A percentile compares a stretch with the other conserved stretches of the same genome.
phyloP scores from a whole-genome alignment of 768 basidiomycete species.

The Mycena rebaudengoi region DNA sequence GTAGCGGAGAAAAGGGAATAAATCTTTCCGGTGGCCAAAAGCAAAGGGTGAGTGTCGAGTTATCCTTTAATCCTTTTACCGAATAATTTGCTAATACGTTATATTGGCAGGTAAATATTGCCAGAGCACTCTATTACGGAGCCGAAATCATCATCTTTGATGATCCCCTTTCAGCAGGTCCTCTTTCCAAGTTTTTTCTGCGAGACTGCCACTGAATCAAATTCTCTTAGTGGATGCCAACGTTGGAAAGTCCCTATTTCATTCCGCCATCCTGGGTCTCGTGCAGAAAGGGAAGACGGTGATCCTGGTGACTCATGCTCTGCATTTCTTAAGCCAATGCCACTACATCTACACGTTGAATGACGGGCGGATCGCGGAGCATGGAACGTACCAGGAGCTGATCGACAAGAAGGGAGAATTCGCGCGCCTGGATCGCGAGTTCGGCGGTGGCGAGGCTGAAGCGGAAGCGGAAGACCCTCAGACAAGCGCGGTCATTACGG shows the following conservation, averaged over 20 bases:
- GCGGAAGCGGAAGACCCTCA: conserved; percentile 46
- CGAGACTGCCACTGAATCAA: too few relatives aligned
- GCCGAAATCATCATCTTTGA: conserved; percentile 71
- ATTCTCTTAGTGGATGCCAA: conserved; percentile 68
- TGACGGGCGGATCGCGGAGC: conserved; percentile 80
- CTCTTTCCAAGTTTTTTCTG: background rate
- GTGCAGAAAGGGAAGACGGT: conserved; percentile 70
- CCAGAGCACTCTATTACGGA: conserved; percentile 71
- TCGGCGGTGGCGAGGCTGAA: conserved; percentile 47
- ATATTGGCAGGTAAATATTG: conserved; percentile 64
- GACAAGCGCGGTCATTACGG: conserved; percentile 16
- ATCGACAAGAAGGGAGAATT: conserved; percentile 59
- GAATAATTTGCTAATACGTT: background rate
- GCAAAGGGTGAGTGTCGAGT: conserved; percentile 51
- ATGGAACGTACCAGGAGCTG: conserved; percentile 64
- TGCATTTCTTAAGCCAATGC: conserved; percentile 88
- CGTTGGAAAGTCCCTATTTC: conserved; percentile 74
- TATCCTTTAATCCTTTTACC: background rate
- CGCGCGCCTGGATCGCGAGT: conserved; percentile 64
- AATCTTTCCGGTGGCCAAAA: conserved; percentile 74
- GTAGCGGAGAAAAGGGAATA: conserved; percentile 46
- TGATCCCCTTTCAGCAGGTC: conserved; percentile 71
- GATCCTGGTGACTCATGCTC: conserved; percentile 89
- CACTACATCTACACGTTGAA: conserved; percentile 86
- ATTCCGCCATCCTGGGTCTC: conserved; percentile 64